Base-by-base conservation (phyloP, 495 filamentous ascomycete genomes). In the Aspergillus homomorphus region DNA sequence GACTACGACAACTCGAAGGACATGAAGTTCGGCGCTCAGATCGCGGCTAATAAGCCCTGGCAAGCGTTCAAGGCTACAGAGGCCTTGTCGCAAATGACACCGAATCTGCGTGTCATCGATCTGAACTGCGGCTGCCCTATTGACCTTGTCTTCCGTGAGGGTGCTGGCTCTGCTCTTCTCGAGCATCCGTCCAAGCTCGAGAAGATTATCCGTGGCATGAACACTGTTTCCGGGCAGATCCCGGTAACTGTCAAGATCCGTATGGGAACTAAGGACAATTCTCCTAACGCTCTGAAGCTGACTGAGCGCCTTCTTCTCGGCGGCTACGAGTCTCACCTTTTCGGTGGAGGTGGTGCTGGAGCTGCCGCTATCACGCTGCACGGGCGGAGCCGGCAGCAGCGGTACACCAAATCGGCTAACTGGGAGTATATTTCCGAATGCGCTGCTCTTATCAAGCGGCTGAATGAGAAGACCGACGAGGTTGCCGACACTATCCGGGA, bases 41-140 rank as follows among this genome's bases (percentile, higher is more conserved):
- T 98, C 46, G 87, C 92, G 9, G 92, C 88, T 20, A 92, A 89
- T 71, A 94, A 92, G 62, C 86, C 92, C 2, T 94, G 90, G 85
- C 78, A 88, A 21, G 94, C 89, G 4, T 74, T 94, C 60, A 96
- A 96, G 68, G 82, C 90, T 0, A 89, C 93, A 0, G 92, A 98
- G 67, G 77, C 88, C 24, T 75, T 98, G 46, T 87, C 89, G 1
- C 73, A 77, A 18, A 84, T 88, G 49, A 84, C 90, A 42, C 92
- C 94, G 3, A 78, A 90, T 64, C 79, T 98, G 10, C 87, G 94
- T 26, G 83, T 96, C 5, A 86, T 98, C 56, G 94, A 98, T 66
- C 73, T 98, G 58, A 98, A 98, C 74, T 96, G 93, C 65, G 94
- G 94, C 28, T 98, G 94, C 66, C 94, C 94, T 16, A 96, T 98